These are phyloP conservation scores for Acer campestre DNA, from an alignment of 345 rosid species.

Conservation along the genomic window DNA sequence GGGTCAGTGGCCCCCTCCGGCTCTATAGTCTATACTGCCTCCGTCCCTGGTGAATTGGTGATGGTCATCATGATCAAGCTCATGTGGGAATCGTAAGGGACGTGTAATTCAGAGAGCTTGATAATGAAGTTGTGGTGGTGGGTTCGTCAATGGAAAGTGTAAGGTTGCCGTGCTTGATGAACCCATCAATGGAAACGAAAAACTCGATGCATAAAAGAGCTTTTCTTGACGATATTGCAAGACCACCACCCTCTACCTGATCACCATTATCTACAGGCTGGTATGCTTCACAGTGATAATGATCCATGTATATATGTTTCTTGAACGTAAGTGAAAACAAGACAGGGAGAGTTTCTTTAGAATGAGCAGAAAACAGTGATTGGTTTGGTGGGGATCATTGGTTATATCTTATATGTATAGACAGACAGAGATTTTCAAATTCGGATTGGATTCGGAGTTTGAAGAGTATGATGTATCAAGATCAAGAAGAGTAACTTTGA, in stretches of 20 bases:
- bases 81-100: conserved; percentile 39
- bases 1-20: no score
- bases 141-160: background rate
- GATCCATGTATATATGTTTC: background rate
- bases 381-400: background rate
- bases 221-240: background rate
- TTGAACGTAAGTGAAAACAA: background rate
- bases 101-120: conserved; percentile 39
- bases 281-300: conserved; percentile 39
- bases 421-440: background rate
- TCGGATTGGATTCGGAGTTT: no score
- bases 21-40: no score
- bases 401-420: background rate
- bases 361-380: background rate
- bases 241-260: background rate
- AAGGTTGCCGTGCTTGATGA: background rate
- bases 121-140: background rate
- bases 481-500: conserved; percentile 21
- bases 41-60: no score
- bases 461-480: no score
- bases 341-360: background rate
- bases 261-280: conserved; percentile 15
- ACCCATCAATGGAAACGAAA: background rate
- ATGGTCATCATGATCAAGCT: conserved; percentile 33
- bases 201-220: conserved; percentile 37